Percentiles rank a stretch among this genome's conserved stretches.
phyloP scores from a whole-genome alignment of 1,139 yeast genomes.

The Kodamaea ohmeri region DNA sequence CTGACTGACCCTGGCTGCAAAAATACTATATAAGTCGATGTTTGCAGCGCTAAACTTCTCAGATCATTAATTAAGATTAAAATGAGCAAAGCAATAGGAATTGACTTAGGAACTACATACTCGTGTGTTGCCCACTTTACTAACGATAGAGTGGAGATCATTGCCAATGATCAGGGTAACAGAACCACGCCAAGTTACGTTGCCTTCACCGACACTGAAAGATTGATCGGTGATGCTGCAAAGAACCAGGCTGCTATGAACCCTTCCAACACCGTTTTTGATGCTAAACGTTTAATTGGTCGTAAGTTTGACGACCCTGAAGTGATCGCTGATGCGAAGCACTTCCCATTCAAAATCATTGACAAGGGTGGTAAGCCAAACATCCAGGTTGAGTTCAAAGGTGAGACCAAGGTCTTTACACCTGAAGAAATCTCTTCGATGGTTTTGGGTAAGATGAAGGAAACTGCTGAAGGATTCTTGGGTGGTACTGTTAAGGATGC shows the following conservation, averaged over 20 bases:
- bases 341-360: conserved; percentile 44
- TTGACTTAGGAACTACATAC: conserved; percentile 31
- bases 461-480: conserved; percentile 46
- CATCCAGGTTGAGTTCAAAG: conserved; percentile 24
- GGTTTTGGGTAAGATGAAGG: conserved; percentile 41
- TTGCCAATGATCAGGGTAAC: conserved; percentile 54
- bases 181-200: conserved; percentile 35
- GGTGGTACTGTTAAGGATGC: conserved; percentile 45
- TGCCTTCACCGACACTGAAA: conserved; percentile 29
- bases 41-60: not conserved
- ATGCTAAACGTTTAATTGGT: conserved; percentile 39
- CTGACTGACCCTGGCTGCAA: conserved; percentile 7
- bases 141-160: conserved; percentile 24
- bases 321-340: conserved; percentile 43
- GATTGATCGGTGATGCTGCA: conserved; percentile 32
- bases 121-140: conserved; percentile 27
- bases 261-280: conserved; percentile 30
- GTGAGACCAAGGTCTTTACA: conserved; percentile 21
- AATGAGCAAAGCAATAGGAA: conserved; percentile 24
- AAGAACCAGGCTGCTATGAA: conserved; percentile 33
- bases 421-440: conserved; percentile 28
- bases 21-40: conserved; percentile 4
- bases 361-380: conserved; percentile 21
- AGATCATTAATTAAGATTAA: conserved; percentile 3
- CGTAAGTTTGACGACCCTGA: conserved; percentile 44